Conservation (phyloP, 768 basidiomycete genomes). For the Collybia mongolica region DNA sequence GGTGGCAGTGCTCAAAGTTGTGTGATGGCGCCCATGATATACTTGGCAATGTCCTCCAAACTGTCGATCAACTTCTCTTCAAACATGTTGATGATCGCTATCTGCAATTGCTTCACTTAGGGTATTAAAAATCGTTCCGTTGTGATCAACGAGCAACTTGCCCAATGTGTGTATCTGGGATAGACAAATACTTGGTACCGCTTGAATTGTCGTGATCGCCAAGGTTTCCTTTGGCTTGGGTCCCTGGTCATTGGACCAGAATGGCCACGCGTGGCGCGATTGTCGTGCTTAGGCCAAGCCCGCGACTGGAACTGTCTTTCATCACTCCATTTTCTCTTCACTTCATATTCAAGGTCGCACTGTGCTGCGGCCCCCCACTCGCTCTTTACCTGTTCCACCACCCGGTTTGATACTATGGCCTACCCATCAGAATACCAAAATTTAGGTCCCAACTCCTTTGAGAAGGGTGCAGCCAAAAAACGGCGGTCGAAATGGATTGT, state of each 20-base stretch:
- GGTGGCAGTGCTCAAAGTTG: neutral
- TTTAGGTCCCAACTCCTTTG: slow-evolving; percentile 17
- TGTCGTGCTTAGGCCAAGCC: neutral
- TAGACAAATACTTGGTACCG: too few relatives aligned
- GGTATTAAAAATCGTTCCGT: too few relatives aligned
- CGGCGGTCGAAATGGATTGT: slow-evolving; percentile 59
- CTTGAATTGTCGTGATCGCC: too few relatives aligned
- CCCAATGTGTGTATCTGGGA: too few relatives aligned
- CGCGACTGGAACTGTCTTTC: slow-evolving; percentile 1
- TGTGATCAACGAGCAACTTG: too few relatives aligned
- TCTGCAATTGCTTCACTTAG: neutral
- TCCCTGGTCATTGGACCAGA: too few relatives aligned
- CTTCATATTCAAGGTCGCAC: neutral
- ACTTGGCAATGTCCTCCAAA: too few relatives aligned
- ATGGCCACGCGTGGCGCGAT: too few relatives aligned
- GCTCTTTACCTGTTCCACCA: slow-evolving; percentile 1
- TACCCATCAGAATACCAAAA: neutral
- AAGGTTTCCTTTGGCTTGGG: too few relatives aligned
- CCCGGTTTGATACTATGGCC: neutral
- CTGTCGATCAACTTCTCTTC: too few relatives aligned
- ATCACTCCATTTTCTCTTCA: slow-evolving; percentile 1
- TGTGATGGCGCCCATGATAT: too few relatives aligned
- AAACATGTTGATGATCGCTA: too few relatives aligned
- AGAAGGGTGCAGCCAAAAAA: slow-evolving; percentile 23
- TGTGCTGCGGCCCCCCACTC: neutral